Evolutionary conservation across 306 rosid species (phyloP).

Genomic region (Medicago truncatula): DNA sequence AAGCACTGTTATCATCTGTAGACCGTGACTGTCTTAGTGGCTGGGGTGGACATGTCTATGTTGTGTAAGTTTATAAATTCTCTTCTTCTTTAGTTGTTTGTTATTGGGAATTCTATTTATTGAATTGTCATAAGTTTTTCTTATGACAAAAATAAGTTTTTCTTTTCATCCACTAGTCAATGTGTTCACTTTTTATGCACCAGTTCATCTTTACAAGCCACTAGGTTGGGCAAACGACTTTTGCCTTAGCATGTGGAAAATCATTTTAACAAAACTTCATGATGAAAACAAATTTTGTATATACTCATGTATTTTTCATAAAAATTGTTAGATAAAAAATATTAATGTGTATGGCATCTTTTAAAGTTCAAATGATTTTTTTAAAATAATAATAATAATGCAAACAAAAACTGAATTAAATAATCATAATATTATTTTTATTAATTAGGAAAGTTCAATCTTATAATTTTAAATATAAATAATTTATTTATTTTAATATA

Average conservation of each 20-base stretch:
- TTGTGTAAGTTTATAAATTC: slow-evolving; percentile 75
- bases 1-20: slow-evolving; percentile 91
- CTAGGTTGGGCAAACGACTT: slow-evolving; percentile 2
- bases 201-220: slow-evolving; percentile 1
- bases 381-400: no score
- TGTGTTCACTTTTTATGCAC: not conserved
- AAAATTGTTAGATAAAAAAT: no score
- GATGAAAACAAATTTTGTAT: not conserved
- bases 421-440: no score
- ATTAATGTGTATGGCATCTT: no score
- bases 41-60: slow-evolving; percentile 97
- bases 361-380: no score
- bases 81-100: not conserved
- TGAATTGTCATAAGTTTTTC: slow-evolving; percentile 16
- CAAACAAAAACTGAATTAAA: no score
- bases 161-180: not conserved
- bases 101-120: not conserved
- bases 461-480: no score
- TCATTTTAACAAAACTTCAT: not conserved
- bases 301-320: no score
- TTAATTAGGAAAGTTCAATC: no score
- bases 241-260: not conserved
- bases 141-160: slow-evolving; percentile 28
- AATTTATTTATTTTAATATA: no score
- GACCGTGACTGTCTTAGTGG: slow-evolving; percentile 99